These are phyloP conservation scores for Fusarium sp. DNA, from an alignment of 2,329 filamentous ascomycete species.

Conservation along the genomic window DNA sequence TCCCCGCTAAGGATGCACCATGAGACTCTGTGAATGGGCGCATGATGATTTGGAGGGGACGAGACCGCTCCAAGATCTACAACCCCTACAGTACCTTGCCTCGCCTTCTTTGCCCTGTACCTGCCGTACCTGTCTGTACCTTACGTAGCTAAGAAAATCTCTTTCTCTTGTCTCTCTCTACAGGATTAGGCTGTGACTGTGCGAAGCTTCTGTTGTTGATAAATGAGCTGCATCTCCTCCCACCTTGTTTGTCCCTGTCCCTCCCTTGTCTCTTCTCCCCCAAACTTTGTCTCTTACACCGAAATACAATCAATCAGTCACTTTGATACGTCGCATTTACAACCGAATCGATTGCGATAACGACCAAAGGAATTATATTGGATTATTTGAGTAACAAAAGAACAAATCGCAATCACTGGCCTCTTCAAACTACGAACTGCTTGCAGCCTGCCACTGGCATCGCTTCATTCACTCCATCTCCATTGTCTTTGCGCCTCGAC, in stretches of 20 bases:
- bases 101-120: slow-evolving; percentile 15
- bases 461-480: not conserved
- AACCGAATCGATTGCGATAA: not conserved
- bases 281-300: slow-evolving; percentile 7
- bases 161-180: slow-evolving; percentile 7
- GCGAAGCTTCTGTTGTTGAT: slow-evolving; percentile 10
- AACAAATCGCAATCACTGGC: not conserved
- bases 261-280: slow-evolving; percentile 5
- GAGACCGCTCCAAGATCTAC: slow-evolving; percentile 35
- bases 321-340: slow-evolving; percentile 1
- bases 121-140: slow-evolving; percentile 15
- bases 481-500: not conserved
- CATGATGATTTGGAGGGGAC: slow-evolving; percentile 32
- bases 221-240: slow-evolving; percentile 36
- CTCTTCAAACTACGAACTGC: not conserved
- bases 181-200: slow-evolving; percentile 16
- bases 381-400: not conserved
- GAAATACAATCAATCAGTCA: not conserved
- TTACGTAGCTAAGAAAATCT: slow-evolving; percentile 14
- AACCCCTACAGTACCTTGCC: slow-evolving; percentile 2
- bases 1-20: slow-evolving; percentile 5
- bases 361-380: not conserved
- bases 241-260: slow-evolving; percentile 6
- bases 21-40: slow-evolving; percentile 32
- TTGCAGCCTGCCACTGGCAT: not conserved